phyloP scores from a whole-genome alignment of 2,329 filamentous ascomycete species.

The Penicillium thymicola region DNA sequence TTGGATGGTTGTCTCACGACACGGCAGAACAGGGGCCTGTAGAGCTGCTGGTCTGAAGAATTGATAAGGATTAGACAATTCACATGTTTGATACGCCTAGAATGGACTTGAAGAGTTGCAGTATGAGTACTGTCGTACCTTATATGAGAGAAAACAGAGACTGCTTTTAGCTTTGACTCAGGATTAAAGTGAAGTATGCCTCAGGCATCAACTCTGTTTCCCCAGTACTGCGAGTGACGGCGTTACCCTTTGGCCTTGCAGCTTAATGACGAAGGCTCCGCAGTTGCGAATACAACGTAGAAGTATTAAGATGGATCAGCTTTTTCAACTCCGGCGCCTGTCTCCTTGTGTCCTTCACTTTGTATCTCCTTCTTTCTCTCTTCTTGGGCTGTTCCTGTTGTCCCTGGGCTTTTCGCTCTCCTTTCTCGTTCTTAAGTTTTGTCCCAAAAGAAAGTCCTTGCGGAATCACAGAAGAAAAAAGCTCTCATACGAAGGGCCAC shows the following conservation, averaged over 20 bases:
- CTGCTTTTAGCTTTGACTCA: neutral
- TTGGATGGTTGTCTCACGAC: constrained; percentile 3
- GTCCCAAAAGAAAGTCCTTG: constrained; percentile 20
- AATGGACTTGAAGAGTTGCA: neutral
- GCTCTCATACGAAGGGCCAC: constrained; percentile 38
- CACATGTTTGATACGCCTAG: constrained; percentile 8
- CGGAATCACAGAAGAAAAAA: constrained; percentile 24
- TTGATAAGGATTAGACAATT: constrained; percentile 15
- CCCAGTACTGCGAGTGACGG: constrained; percentile 17
- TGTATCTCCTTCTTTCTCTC: constrained; percentile 17
- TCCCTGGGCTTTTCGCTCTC: constrained; percentile 13
- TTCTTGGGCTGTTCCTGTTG: constrained; percentile 3
- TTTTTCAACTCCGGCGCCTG: constrained; percentile 1
- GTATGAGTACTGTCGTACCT: constrained; percentile 13
- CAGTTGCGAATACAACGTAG: constrained; percentile 15
- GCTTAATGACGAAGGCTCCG: constrained; percentile 15
- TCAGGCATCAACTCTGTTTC: constrained; percentile 17
- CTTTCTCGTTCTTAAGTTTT: constrained; percentile 14
- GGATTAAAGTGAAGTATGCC: constrained; percentile 11
- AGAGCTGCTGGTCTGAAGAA: constrained; percentile 9
- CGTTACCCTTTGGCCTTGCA: constrained; percentile 14
- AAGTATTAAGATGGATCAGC: constrained; percentile 10
- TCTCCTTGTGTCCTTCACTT: constrained; percentile 12
- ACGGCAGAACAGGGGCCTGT: constrained; percentile 7
- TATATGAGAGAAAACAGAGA: constrained; percentile 6